Evolutionary conservation across 257 asterid genomes (phyloP).

Genomic region (Przewalskia tangutica): DNA sequence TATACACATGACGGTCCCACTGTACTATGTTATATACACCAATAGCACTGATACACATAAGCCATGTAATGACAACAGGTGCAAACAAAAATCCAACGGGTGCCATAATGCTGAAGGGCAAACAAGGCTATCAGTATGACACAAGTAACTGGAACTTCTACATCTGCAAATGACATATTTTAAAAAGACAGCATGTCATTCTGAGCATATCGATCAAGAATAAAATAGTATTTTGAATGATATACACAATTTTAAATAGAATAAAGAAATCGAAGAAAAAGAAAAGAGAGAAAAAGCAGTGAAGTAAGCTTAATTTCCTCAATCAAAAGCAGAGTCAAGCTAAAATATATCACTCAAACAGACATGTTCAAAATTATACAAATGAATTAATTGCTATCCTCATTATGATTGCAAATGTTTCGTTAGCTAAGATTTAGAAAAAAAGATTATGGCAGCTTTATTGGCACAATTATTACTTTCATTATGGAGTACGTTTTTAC

Average conservation of each 20-base stretch:
- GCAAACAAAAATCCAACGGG: slow-evolving; percentile 97
- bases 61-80: slow-evolving; percentile 90
- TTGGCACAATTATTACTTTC: no score
- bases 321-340: background rate
- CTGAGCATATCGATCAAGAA: background rate
- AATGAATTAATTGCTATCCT: no score
- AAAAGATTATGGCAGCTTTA: no score
- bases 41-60: slow-evolving; percentile 68
- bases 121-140: slow-evolving; percentile 74
- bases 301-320: background rate
- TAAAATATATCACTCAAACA: background rate
- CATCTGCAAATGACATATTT: slow-evolving; percentile 53
- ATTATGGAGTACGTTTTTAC: no score
- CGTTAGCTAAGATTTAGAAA: no score
- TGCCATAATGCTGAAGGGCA: slow-evolving; percentile 95
- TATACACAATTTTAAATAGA: background rate
- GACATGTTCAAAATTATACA: slow-evolving; percentile 3
- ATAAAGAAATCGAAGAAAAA: background rate
- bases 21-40: slow-evolving; percentile 68
- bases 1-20: slow-evolving; percentile 77
- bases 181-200: slow-evolving; percentile 9
- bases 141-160: slow-evolving; percentile 83
- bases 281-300: background rate
- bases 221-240: background rate
- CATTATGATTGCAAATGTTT: no score